Conservation (phyloP, 31 red algal species). For the Bonnemaisonia californica region DNA sequence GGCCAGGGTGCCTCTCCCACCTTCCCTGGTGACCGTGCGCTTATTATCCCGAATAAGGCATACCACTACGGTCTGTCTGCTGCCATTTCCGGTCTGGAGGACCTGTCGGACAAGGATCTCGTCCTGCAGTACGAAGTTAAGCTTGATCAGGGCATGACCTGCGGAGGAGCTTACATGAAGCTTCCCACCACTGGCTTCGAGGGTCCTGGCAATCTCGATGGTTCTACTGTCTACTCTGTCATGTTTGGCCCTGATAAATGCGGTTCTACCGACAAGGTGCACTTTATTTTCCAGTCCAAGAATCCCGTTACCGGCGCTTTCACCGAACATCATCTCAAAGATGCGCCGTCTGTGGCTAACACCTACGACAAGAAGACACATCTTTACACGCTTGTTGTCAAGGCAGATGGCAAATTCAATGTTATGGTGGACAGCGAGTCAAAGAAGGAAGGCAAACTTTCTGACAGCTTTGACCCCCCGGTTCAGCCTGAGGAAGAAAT, state of each 20-base stretch:
- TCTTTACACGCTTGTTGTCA: conserved; percentile 86
- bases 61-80: conserved; percentile 57
- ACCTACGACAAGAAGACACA: conserved; percentile 84
- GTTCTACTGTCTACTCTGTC: conserved; percentile 70
- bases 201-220: conserved; percentile 51
- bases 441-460: conserved; percentile 65
- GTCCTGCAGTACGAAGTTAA: conserved; percentile 95
- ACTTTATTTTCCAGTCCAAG: conserved; percentile 91
- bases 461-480: conserved; percentile 89
- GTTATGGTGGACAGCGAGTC: conserved; percentile 76
- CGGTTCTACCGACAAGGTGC: conserved; percentile 93
- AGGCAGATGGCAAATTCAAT: conserved; percentile 68
- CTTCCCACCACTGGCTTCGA: conserved; percentile 71
- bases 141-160: conserved; percentile 86
- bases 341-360: conserved; percentile 66
- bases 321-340: conserved; percentile 84
- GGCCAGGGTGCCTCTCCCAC: conserved; percentile 79
- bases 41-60: conserved; percentile 69
- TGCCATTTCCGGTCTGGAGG: conserved; percentile 30
- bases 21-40: conserved; percentile 68
- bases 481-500: conserved; percentile 90
- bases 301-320: conserved; percentile 77
- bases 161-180: conserved; percentile 94
- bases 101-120: conserved; percentile 50
- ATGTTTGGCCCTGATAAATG: conserved; percentile 99